Conservation (phyloP, 208 protist genomes). For the Trypanosomatidae sp. region DNA sequence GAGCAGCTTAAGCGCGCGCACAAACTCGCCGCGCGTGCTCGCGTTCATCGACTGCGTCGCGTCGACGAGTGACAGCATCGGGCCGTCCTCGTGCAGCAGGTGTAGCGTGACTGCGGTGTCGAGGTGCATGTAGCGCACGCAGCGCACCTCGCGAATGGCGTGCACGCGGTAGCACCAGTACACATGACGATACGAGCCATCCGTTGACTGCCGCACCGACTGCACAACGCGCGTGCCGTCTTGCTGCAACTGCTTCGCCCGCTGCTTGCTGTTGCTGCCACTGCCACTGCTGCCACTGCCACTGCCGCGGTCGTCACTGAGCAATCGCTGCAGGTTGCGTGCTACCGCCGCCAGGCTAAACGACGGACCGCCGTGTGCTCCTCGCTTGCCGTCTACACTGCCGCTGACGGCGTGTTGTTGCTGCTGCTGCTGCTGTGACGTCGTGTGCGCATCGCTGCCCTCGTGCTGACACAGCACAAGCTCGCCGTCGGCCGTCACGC, state of each 20-base stretch:
- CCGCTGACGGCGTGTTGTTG: background rate
- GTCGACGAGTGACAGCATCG: constrained; percentile 74
- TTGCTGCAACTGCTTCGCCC: constrained; percentile 44
- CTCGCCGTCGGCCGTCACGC: constrained; percentile 60
- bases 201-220: constrained; percentile 66
- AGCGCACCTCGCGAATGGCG: constrained; percentile 44
- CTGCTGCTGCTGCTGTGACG: background rate
- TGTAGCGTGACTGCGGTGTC: constrained; percentile 66
- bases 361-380: no score
- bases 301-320: constrained; percentile 13
- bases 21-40: constrained; percentile 49
- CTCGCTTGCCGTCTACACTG: no score
- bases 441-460: background rate
- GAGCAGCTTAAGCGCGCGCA: constrained; percentile 45
- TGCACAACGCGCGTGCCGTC: constrained; percentile 73
- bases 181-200: constrained; percentile 38
- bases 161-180: constrained; percentile 55
- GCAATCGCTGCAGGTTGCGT: constrained; percentile 7
- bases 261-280: constrained; percentile 47
- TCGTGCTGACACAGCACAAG: constrained; percentile 63
- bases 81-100: constrained; percentile 51
- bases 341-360: constrained; percentile 5
- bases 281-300: constrained; percentile 39
- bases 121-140: constrained; percentile 76
- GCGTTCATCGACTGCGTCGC: constrained; percentile 79